Conservation (phyloP, 2,329 filamentous ascomycete genomes). For the Paecilomyces sp. region DNA sequence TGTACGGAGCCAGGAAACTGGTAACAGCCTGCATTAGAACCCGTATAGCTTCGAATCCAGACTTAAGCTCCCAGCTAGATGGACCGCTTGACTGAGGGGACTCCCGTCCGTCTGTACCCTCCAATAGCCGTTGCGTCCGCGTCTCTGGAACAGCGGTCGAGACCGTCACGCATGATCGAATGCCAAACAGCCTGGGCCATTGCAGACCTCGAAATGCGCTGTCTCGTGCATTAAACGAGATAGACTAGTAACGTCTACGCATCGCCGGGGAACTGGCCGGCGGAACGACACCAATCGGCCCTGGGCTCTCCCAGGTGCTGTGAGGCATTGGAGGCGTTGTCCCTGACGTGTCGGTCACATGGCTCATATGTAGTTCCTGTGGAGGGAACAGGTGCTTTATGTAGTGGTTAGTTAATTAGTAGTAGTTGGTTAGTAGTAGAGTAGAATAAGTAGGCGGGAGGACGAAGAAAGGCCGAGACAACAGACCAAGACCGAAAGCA, state of each 20-base stretch:
- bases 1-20: background rate
- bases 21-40: background rate
- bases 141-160: background rate
- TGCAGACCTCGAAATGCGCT: background rate
- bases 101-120: background rate
- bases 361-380: background rate
- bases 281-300: background rate
- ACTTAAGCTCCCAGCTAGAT: background rate
- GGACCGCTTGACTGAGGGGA: background rate
- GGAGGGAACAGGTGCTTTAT: background rate
- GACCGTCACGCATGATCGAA: background rate
- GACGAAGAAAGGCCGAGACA: background rate
- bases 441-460: background rate
- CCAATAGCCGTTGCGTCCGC: background rate
- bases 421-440: too few species aligned
- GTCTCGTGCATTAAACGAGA: background rate
- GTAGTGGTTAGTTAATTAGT: background rate
- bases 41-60: background rate
- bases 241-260: background rate
- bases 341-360: background rate
- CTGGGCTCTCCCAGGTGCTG: background rate
- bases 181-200: background rate
- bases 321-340: background rate
- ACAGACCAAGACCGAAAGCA: too few species aligned
- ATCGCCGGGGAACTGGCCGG: background rate